phyloP scores from a whole-genome alignment of 345 rosid species.

The Citropsis articulata region DNA sequence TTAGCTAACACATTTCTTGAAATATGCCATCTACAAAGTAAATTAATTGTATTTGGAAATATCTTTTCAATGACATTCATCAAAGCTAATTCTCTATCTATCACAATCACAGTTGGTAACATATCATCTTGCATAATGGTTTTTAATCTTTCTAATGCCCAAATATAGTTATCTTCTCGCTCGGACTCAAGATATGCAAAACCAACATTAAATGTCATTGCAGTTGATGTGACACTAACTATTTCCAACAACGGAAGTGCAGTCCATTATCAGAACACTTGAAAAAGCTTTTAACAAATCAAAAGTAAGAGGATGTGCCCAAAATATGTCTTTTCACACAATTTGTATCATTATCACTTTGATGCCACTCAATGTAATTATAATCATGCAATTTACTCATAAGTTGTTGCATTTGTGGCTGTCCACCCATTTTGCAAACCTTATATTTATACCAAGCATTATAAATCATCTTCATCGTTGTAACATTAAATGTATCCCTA shows the following conservation, averaged over 20 bases:
- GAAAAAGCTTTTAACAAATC: slow-evolving; percentile 1
- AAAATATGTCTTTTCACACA: slow-evolving; percentile 11
- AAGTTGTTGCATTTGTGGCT: slow-evolving; percentile 8
- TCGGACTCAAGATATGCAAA: slow-evolving; percentile 13
- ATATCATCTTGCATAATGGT: slow-evolving; percentile 8
- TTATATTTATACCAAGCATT: slow-evolving; percentile 11
- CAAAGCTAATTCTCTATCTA: slow-evolving; percentile 4
- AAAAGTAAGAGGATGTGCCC: slow-evolving; percentile 3
- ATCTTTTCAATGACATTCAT: neutral
- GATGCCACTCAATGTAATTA: slow-evolving; percentile 16
- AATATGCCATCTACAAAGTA: slow-evolving; percentile 8
- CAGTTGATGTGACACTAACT: slow-evolving; percentile 12
- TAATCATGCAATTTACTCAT: neutral
- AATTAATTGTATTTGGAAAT: neutral
- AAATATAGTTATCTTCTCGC: slow-evolving; percentile 10
- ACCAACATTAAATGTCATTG: slow-evolving; percentile 7
- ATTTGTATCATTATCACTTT: neutral
- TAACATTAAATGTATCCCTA: slow-evolving; percentile 5
- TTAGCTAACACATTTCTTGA: neutral
- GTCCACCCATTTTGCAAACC: neutral
- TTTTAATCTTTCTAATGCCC: slow-evolving; percentile 9
- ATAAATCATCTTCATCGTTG: slow-evolving; percentile 11
- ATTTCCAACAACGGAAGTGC: slow-evolving; percentile 9
- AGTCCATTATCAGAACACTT: neutral
- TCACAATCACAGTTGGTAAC: slow-evolving; percentile 5